Evolutionary conservation across 768 basidiomycete genomes (phyloP).

Genomic region (Myochromella boudieri): DNA sequence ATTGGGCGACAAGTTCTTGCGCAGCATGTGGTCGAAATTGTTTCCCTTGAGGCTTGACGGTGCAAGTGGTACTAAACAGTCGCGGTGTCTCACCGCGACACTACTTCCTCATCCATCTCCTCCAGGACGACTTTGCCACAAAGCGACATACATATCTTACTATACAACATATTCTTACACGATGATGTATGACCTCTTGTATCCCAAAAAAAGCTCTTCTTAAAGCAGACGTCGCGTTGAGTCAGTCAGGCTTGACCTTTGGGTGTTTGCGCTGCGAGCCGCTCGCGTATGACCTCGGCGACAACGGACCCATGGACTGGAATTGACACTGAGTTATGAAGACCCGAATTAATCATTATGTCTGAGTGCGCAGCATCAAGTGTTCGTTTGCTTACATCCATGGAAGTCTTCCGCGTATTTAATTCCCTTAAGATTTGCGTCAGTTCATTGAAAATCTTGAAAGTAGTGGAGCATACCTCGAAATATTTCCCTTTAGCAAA

Average conservation of each 20-base stretch:
- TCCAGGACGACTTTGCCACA: background rate
- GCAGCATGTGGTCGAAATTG: background rate
- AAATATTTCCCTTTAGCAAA: constrained; percentile 28
- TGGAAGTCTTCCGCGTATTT: constrained; percentile 12
- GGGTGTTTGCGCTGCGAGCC: constrained; percentile 1
- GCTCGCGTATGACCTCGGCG: constrained; percentile 12
- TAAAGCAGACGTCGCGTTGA: background rate
- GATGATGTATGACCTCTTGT: background rate
- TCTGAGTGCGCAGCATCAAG: background rate
- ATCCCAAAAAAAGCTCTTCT: background rate
- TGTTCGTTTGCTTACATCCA: constrained; percentile 2
- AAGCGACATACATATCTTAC: no score
- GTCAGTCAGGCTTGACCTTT: background rate
- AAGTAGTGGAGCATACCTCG: constrained; percentile 17
- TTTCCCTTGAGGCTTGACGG: background rate
- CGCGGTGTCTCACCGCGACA: background rate
- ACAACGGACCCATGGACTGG: constrained; percentile 12
- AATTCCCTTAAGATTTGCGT: constrained; percentile 5
- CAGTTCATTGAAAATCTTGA: background rate
- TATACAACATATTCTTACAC: no score
- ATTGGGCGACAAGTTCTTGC: background rate
- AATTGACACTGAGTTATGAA: constrained; percentile 15
- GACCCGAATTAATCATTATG: background rate
- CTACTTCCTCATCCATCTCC: background rate
- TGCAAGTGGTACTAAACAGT: background rate